Evolutionary conservation across 345 rosid species (phyloP).

Genomic region (Toxicodendron radicans): DNA sequence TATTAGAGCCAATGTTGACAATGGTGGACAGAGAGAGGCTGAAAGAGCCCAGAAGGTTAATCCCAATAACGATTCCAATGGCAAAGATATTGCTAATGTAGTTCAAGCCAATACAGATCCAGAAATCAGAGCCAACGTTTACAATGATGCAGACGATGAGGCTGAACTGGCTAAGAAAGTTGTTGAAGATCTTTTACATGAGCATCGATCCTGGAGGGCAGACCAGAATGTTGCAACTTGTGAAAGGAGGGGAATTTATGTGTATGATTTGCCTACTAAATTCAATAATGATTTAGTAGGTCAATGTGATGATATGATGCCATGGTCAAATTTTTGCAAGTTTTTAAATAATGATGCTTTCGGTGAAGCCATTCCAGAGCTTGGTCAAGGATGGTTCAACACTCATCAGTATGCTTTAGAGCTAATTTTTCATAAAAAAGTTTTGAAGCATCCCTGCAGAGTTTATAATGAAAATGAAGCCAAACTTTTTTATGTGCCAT

Average conservation of each 20-base stretch:
- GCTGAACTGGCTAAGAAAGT: constrained; percentile 41
- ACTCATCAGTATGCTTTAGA: constrained; percentile 83
- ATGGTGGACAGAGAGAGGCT: constrained; percentile 27
- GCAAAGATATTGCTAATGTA: constrained; percentile 22
- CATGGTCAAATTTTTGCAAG: constrained; percentile 67
- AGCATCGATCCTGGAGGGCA: constrained; percentile 67
- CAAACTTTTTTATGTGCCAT: constrained; percentile 81
- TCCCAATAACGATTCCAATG: constrained; percentile 9
- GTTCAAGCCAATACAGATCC: constrained; percentile 17
- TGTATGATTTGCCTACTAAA: constrained; percentile 75
- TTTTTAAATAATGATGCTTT: constrained; percentile 55
- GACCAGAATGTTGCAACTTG: constrained; percentile 29
- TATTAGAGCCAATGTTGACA: constrained; percentile 3
- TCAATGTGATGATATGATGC: constrained; percentile 74
- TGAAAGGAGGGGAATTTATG: constrained; percentile 57
- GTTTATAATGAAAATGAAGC: constrained; percentile 62
- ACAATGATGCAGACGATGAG: constrained; percentile 22
- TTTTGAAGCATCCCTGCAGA: constrained; percentile 80
- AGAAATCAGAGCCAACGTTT: constrained; percentile 4
- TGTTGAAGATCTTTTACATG: constrained; percentile 42
- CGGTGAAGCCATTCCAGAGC: constrained; percentile 57
- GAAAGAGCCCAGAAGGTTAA: constrained; percentile 36
- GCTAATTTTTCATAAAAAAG: constrained; percentile 68
- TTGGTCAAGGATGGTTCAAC: constrained; percentile 63
- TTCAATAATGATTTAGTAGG: constrained; percentile 77